Percentiles rank a stretch among this genome's conserved stretches.
Evolutionary conservation across 2,329 filamentous ascomycete species (phyloP).

Genomic region (Curvularia sp.): DNA sequence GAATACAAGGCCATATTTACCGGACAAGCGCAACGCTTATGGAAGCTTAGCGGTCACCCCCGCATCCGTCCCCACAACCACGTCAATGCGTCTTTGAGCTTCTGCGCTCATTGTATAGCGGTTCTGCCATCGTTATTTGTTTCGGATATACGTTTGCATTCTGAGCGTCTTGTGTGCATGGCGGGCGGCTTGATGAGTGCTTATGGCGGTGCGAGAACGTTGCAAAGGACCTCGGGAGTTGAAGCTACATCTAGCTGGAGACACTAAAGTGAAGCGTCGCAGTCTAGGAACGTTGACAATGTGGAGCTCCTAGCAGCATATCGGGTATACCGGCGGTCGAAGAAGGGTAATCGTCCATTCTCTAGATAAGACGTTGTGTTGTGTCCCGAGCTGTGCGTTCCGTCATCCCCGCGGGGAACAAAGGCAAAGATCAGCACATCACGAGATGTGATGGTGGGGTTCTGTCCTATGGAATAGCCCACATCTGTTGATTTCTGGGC

Average conservation of each 20-base stretch:
- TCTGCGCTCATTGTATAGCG: not conserved
- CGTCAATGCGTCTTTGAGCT: not conserved
- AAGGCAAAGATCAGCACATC: not conserved
- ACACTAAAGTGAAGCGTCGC: no score
- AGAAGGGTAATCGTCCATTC: no score
- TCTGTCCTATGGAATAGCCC: not conserved
- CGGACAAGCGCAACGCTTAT: not conserved
- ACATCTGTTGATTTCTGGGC: not conserved
- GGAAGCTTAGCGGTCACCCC: not conserved
- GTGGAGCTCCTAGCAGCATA: no score
- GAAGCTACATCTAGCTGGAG: no score
- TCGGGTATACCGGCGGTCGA: no score
- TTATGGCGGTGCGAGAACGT: no score
- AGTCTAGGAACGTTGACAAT: no score
- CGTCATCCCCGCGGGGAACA: not conserved
- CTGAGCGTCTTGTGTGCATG: no score
- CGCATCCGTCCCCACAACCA: not conserved
- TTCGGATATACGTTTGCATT: no score
- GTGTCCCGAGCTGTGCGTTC: not conserved
- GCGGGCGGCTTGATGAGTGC: no score
- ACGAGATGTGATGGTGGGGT: not conserved
- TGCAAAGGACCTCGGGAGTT: no score
- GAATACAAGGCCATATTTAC: not conserved
- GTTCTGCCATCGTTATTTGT: not conserved
- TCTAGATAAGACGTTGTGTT: not conserved